Percentiles rank a stretch among this genome's conserved stretches.
phyloP scores from a whole-genome alignment of 306 rosid species.

The Cercis canadensis region DNA sequence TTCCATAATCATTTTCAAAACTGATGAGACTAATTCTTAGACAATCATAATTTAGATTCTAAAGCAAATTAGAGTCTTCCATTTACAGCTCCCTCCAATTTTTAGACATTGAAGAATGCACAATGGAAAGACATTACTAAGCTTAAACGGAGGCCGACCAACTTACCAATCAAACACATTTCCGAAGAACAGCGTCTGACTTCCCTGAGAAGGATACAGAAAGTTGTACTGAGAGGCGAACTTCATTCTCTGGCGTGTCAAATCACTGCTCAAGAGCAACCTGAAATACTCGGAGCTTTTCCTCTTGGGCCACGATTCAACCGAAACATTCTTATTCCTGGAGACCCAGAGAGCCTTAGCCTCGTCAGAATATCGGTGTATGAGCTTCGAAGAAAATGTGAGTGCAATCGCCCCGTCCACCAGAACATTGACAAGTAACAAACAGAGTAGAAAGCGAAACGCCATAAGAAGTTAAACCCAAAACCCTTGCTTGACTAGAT shows the following conservation, averaged over 20 bases:
- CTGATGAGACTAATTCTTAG: neutral
- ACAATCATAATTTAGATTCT: neutral
- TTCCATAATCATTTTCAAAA: neutral
- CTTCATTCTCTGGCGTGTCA: constrained; percentile 70
- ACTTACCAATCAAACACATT: constrained; percentile 68
- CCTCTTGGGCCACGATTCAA: constrained; percentile 57
- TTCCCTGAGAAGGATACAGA: constrained; percentile 73
- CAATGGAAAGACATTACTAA: neutral
- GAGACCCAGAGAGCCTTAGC: constrained; percentile 52
- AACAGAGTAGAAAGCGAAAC: constrained; percentile 47
- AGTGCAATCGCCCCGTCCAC: constrained; percentile 40
- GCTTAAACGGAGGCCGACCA: neutral
- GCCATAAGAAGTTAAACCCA: constrained; percentile 41
- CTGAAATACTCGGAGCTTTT: constrained; percentile 59
- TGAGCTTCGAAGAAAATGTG: constrained; percentile 69
- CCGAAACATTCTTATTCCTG: constrained; percentile 29
- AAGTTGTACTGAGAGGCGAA: constrained; percentile 60
- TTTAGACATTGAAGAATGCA: neutral
- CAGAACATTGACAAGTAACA: constrained; percentile 37
- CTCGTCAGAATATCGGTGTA: constrained; percentile 79
- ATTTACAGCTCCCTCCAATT: too few species aligned
- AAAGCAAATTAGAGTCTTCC: neutral
- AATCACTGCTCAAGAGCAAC: constrained; percentile 59
- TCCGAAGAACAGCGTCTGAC: constrained; percentile 66
- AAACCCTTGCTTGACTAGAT: neutral